These are phyloP conservation scores for Verbena officinalis DNA, from an alignment of 257 asterid genomes.

Conservation along the genomic window DNA sequence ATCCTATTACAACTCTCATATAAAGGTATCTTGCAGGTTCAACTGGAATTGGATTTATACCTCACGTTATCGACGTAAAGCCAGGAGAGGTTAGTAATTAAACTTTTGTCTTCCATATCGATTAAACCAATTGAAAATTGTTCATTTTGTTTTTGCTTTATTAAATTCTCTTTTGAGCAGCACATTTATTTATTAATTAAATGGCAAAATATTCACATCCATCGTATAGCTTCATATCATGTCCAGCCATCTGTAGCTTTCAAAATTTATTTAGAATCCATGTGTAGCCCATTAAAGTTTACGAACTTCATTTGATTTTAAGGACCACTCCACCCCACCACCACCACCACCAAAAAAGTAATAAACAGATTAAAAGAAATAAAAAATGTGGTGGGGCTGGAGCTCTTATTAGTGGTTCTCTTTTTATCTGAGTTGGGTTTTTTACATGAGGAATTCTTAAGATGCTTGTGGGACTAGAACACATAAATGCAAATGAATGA, in stretches of 20 bases:
- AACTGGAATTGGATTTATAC: conserved; percentile 47
- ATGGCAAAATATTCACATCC: not conserved
- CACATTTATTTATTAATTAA: not conserved
- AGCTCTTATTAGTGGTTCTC: not conserved
- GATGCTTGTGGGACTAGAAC: not conserved
- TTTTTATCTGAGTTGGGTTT: conserved; percentile 8
- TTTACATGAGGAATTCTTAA: conserved; percentile 8
- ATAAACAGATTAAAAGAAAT: not conserved
- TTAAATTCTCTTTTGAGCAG: conserved; percentile 7
- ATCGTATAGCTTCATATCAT: conserved; percentile 14
- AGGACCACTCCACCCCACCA: not conserved
- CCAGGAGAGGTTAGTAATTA: conserved; percentile 53
- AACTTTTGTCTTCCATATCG: not conserved
- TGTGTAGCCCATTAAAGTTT: not conserved
- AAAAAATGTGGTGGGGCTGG: not conserved
- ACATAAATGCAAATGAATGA: conserved; percentile 9
- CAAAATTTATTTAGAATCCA: conserved; percentile 3
- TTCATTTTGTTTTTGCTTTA: not conserved
- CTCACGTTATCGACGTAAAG: conserved; percentile 48
- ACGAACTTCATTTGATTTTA: conserved; percentile 8
- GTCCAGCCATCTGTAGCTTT: not conserved
- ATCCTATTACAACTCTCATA: conserved; percentile 13
- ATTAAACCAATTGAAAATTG: not conserved
- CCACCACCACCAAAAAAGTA: not conserved
- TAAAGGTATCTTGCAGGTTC: conserved; percentile 50